phyloP scores from a whole-genome alignment of 1,284 basidiomycete species.

The Ganoderma lucidum region DNA sequence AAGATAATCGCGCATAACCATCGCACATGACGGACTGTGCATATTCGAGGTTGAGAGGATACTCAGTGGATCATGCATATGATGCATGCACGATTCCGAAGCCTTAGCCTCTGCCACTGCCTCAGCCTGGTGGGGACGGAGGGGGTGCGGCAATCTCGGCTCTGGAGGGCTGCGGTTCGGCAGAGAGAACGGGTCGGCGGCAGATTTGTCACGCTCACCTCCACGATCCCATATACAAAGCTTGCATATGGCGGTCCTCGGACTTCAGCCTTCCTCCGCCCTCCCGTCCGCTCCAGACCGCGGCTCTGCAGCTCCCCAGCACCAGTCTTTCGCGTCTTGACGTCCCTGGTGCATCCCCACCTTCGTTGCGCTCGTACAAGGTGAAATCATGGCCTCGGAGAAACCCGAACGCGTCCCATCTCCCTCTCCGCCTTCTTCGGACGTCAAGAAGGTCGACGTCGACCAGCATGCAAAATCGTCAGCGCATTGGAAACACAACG shows the following conservation, averaged over 20 bases:
- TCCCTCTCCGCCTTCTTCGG: constrained; percentile 12
- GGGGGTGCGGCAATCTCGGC: constrained; percentile 20
- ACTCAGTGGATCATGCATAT: neutral
- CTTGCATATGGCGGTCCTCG: constrained; percentile 5
- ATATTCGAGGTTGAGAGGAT: neutral
- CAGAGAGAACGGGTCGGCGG: constrained; percentile 4
- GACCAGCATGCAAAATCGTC: constrained; percentile 33
- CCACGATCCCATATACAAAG: constrained; percentile 12
- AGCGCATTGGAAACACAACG: constrained; percentile 46
- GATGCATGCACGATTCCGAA: neutral
- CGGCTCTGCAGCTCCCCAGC: constrained; percentile 14
- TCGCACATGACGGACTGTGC: neutral
- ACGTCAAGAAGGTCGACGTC: constrained; percentile 24
- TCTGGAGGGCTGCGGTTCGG: constrained; percentile 5
- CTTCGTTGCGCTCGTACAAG: neutral
- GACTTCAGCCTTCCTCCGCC: constrained; percentile 13
- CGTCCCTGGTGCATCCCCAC: constrained; percentile 11
- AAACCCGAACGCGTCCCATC: constrained; percentile 15
- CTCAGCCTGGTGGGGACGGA: neutral
- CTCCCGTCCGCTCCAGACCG: constrained; percentile 11
- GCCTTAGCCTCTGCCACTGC: too few relatives aligned
- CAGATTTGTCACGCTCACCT: constrained; percentile 23
- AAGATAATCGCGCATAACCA: neutral
- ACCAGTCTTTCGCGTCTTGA: constrained; percentile 14
- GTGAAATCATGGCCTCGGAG: constrained; percentile 23